Evolutionary conservation across 1,284 basidiomycete genomes (phyloP), one percentile per base, ranked within the genome.

Genomic region (Sanghuangporus baumii): DNA sequence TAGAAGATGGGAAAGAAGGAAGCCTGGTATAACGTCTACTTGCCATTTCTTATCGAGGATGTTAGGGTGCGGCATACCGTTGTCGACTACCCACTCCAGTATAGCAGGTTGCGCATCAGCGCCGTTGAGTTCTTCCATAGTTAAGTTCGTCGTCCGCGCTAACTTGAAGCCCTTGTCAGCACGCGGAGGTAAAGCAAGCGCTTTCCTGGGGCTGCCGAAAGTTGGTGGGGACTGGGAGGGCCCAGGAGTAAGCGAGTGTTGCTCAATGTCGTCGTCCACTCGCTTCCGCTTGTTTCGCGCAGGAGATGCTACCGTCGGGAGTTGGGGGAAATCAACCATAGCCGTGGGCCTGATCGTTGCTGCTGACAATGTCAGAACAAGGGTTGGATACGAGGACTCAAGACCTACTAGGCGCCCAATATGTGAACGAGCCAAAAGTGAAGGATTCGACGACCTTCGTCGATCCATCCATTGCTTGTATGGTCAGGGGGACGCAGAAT

Each of bases 341-440:
- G 57, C 55, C 31, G 63, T 26, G 18, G 55, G 65, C 16, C 31
- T 55, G n/a, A 59, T 43, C 40, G 60, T 57, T 12, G 26, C 57
- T 59, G 55, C 34, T 58, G 31, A 48, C 20, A 18, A 54, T 12
- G 47, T 18, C 40, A 40, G n/a, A 48, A 20, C 46, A 55, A 31
- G 9, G 38, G 50, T 23, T 37, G 51, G 52, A 58, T 9, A 23
- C 36, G 26, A 2, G 6, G 34, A 47, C 40, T 37, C 16, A 16
- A 59, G 54, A 75, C 79, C 65, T 60, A 85, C 86, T 76, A 23
- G 75, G 67, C 12, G 77, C 71, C 74, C 78, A 81, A 67, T 89
- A 91, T n/a, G 81, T 78, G 76, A 93, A 87, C 70, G 86, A 79
- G 69, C 91, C 85, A 76, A 92, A 85, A 41, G 83, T 77, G 61